These are phyloP conservation scores for Botrytis cinerea DNA, from an alignment of 2,329 filamentous ascomycete species.

Conservation along the genomic window DNA sequence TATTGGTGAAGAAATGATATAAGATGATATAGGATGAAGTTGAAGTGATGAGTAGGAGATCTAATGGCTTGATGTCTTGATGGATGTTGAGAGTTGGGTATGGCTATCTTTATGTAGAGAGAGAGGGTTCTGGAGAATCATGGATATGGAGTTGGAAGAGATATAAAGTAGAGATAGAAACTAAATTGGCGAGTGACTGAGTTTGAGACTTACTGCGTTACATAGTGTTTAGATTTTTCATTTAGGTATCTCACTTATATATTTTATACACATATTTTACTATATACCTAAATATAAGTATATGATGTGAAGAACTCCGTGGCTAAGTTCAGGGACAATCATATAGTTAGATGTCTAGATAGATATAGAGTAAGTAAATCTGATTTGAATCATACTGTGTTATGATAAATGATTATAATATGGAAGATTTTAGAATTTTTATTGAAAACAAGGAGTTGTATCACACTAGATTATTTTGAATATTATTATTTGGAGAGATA, in stretches of 20 bases:
- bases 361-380: no score
- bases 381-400: no score
- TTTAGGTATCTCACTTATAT: no score
- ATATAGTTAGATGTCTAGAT: background rate
- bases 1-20: no score
- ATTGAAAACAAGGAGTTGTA: no score
- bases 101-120: background rate
- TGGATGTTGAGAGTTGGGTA: background rate
- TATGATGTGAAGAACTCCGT: background rate
- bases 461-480: no score
- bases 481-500: background rate
- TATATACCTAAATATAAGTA: background rate
- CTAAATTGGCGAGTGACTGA: background rate
- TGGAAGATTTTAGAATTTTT: no score
- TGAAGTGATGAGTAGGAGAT: no score
- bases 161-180: background rate
- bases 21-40: no score
- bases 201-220: background rate
- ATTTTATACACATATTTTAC: no score
- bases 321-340: accelerated
- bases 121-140: background rate
- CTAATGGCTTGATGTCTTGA: background rate
- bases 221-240: no score
- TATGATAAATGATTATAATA: no score
- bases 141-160: background rate